Base-by-base conservation (phyloP, 2,329 filamentous ascomycete species). In the Fragosphaeria purpurea region DNA sequence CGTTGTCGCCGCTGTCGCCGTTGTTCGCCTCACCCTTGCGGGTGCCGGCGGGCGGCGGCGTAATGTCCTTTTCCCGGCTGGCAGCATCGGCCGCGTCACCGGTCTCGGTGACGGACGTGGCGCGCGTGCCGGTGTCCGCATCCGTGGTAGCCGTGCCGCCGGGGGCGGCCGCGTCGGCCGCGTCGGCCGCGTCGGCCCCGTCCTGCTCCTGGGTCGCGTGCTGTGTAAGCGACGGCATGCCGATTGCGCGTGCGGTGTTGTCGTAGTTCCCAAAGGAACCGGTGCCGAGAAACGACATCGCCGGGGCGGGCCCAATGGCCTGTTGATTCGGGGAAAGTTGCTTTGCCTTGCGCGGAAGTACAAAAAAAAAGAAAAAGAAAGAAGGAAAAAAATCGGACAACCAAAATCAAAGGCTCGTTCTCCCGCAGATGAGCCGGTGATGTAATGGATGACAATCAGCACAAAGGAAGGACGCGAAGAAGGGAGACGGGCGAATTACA, bases 241-340 rank as follows among this genome's bases (percentile, higher is more conserved):
- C 71, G 12, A 63, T 63, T 10, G 58, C 63, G 55, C 72, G 69
- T 9, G 71, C 69, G 32, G 74, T 74, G 56, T 64, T 66, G 60
- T 77, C 75, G 59, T 76, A 71, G 59, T 70, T 75, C 58, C 66
- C 67, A 52, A 71, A 71, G 56, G 68, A 64, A 59, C 64, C 63
- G 34, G 61, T 59, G 51, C 65, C 69, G 47, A 65, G 60, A 50
- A 72, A 67, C 46, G 70, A 69, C 71, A 74, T 73, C 48, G 50
- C 35, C 41, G 30, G 22, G 30, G 22, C 11, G n/a, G 43, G 38
- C 12, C n/a, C 44, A 38, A 31, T 38, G 44, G 9, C 35, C 8
- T 9, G 13, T 9, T 11, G 4, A 37, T 37, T 7, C 35, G 35
- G 41, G 22, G 40, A 32, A 44, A 12, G 22, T 22, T 22, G 22